phyloP scores from a whole-genome alignment of 2,329 filamentous ascomycete genomes.

The Cercospora sp. region DNA sequence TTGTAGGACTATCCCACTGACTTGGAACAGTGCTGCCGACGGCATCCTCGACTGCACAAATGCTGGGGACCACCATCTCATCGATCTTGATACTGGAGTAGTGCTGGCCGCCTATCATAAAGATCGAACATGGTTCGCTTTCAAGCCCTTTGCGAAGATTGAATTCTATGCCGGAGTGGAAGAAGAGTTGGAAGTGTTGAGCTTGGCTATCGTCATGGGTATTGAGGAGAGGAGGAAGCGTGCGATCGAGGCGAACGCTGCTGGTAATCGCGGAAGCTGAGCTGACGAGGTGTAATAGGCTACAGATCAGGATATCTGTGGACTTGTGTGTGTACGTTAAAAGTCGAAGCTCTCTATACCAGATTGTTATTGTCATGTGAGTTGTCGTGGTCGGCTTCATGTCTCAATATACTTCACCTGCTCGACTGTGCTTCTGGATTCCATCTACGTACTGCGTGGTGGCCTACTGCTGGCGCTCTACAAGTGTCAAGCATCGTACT shows the following conservation, averaged over 20 bases:
- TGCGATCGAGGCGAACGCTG: neutral
- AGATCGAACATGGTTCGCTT: constrained; percentile 6
- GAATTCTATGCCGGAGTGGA: neutral
- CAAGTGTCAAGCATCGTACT: neutral
- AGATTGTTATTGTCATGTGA: neutral
- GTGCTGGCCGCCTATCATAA: constrained; percentile 3
- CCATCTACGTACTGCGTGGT: neutral
- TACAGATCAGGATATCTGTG: neutral
- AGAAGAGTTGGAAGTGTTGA: constrained; percentile 5
- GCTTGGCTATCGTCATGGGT: constrained; percentile 2
- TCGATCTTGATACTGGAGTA: constrained; percentile 3
- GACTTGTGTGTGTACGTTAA: neutral
- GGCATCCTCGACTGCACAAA: neutral
- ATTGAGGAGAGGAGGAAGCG: constrained; percentile 2
- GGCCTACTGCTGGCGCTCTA: neutral
- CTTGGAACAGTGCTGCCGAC: neutral
- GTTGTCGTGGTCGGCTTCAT: neutral
- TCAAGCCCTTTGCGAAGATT: neutral
- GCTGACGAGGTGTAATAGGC: neutral
- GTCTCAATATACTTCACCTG: neutral
- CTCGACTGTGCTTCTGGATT: neutral
- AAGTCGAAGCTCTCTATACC: neutral
- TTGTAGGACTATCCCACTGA: neutral
- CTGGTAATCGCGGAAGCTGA: neutral
- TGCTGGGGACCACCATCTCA: constrained; percentile 1